Evolutionary conservation across 345 rosid species (phyloP), one percentile per base, ranked within the genome.

Genomic region (Aquilaria sinensis): DNA sequence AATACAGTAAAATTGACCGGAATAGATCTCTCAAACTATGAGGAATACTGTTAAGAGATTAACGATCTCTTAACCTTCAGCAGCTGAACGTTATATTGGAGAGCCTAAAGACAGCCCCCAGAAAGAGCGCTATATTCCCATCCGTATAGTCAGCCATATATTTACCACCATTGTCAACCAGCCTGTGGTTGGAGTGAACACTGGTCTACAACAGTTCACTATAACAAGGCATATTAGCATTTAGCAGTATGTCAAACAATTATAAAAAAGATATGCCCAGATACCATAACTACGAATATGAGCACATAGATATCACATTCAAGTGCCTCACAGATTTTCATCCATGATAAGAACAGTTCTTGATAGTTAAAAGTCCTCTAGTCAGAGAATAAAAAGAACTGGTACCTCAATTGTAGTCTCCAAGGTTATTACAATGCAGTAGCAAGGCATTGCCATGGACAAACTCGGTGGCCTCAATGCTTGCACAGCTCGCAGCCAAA

Each of bases 371-470:
- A 43, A 50, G 12, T 55, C 51, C 49, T 64, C 3, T 10, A 11
- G 12, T 37, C 50, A 60, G 32, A 15, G 62, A 67, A 70, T 23
- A 64, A 41, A 61, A 56, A 70, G 72, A 61, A 57, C 70, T 49
- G 43, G 72, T 75, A 78, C 83, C 83, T 77, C 51, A 23, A 60
- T 57, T 75, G 70, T 53, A 56, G 72, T 63, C 69, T 62, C 70
- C 85, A 63, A 16, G 57, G 60, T 60, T 60, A 37, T 60, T 50
- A 61, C 11, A 46, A 73, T 59, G 75, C 67, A 61, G 72, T 70
- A 56, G 76, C 71, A 69, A 60, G 71, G 73, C 69, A 76, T 55
- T 56, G 57, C 75, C 62, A 47, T 43, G 54, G 52, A 71, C 57
- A 66, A 57, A 53, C 59, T 57, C 67, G 30, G 70, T 56, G 65